Percentiles rank a stretch among this genome's conserved stretches.
Conservation (phyloP, 73 alveolate species). For the Uronychia setigera region DNA sequence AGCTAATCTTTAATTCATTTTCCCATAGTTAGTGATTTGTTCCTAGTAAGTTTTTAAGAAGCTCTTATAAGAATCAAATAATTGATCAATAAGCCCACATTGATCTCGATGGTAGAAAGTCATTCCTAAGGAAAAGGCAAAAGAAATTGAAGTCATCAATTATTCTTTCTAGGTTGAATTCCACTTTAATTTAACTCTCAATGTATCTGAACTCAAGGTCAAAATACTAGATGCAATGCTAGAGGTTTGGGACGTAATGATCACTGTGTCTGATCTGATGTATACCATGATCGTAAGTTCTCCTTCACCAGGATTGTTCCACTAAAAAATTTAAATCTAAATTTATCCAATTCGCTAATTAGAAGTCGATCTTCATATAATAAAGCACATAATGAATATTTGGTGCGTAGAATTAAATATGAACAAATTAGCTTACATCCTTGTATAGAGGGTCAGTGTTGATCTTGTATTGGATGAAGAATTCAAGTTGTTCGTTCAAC, state of each 20-base stretch:
- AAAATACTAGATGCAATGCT: slow-evolving; percentile 95
- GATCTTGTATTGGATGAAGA: slow-evolving; percentile 85
- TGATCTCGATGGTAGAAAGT: slow-evolving; percentile 97
- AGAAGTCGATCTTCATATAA: slow-evolving; percentile 72
- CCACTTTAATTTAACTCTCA: slow-evolving; percentile 68
- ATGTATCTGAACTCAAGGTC: slow-evolving; percentile 85
- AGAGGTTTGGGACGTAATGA: slow-evolving; percentile 78
- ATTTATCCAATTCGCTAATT: slow-evolving; percentile 67
- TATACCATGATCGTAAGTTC: slow-evolving; percentile 96
- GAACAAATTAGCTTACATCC: slow-evolving; percentile 74
- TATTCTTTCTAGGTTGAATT: slow-evolving; percentile 88
- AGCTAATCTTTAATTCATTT: slow-evolving; percentile 89
- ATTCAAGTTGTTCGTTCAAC: slow-evolving; percentile 81
- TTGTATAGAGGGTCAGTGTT: slow-evolving; percentile 82
- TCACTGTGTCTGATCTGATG: slow-evolving; percentile 72
- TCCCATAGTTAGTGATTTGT: slow-evolving; percentile 93
- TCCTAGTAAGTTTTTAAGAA: slow-evolving; percentile 79
- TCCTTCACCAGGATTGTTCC: slow-evolving; percentile 98
- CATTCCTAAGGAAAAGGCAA: slow-evolving; percentile 98
- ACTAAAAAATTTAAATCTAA: slow-evolving; percentile 40
- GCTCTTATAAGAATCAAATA: slow-evolving; percentile 88
- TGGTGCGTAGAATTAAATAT: too few relatives aligned
- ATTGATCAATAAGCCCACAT: slow-evolving; percentile 90
- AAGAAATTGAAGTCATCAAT: slow-evolving; percentile 98
- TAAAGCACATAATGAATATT: too few relatives aligned